These are phyloP conservation scores for Hanseniaspora occidentalis DNA, from an alignment of 805 yeast species.

Conservation along the genomic window DNA sequence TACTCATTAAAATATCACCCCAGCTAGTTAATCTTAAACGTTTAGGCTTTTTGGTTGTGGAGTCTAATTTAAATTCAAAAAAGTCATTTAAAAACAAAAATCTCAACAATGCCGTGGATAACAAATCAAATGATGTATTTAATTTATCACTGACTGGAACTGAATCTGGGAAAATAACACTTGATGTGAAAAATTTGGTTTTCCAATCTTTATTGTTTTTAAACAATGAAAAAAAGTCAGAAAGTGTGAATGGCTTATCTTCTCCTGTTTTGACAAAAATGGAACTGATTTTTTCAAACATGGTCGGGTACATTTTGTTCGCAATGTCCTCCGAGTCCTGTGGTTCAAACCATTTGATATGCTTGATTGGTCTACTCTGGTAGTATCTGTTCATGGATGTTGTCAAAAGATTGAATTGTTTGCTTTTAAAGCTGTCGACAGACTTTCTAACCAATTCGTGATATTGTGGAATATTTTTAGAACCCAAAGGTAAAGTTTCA, in stretches of 20 bases:
- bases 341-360: constrained; percentile 42
- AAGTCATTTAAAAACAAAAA: constrained; percentile 39
- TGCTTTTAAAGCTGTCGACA: constrained; percentile 38
- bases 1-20: constrained; percentile 35
- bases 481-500: constrained; percentile 57
- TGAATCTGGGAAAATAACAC: constrained; percentile 21
- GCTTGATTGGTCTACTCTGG: constrained; percentile 56
- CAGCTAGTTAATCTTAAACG: constrained; percentile 26
- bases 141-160: constrained; percentile 24
- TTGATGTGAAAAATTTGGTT: constrained; percentile 20
- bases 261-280: constrained; percentile 21
- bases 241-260: constrained; percentile 19
- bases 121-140: constrained; percentile 36
- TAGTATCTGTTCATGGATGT: constrained; percentile 71
- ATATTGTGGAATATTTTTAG: constrained; percentile 46
- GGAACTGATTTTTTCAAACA: constrained; percentile 30
- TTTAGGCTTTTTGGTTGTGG: constrained; percentile 25
- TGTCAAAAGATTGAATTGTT: constrained; percentile 55
- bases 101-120: constrained; percentile 45
- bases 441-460: constrained; percentile 37
- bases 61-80: constrained; percentile 26
- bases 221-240: constrained; percentile 16
- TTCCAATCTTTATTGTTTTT: constrained; percentile 22
- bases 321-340: constrained; percentile 28
- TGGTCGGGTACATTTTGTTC: constrained; percentile 42